Conservation (phyloP, 1,284 basidiomycete species). For the Ceratobasidium sp. region DNA sequence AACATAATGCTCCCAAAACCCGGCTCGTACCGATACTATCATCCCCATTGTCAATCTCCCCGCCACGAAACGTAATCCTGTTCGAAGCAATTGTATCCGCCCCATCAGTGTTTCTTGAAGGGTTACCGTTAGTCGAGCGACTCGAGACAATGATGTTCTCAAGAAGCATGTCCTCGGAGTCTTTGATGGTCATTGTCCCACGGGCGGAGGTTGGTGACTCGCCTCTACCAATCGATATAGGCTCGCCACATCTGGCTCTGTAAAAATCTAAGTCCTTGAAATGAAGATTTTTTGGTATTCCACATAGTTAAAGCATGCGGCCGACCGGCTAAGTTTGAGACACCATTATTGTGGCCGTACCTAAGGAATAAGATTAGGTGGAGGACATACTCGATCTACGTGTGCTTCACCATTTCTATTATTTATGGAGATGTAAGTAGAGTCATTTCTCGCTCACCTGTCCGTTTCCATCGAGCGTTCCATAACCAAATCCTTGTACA, state of each 20-base stretch:
- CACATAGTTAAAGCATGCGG: constrained; percentile 49
- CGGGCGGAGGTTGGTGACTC: no score
- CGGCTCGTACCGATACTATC: constrained; percentile 42
- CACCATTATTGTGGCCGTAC: constrained; percentile 50
- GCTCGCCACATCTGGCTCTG: constrained; percentile 51
- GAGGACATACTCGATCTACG: no score
- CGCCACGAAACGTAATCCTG: constrained; percentile 50
- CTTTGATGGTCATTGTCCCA: constrained; percentile 49
- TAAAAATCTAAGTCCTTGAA: constrained; percentile 49
- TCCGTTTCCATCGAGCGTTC: constrained; percentile 49
- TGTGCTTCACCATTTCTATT: background rate
- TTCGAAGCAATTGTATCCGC: constrained; percentile 50
- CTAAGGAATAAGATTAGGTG: no score
- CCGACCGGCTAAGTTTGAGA: constrained; percentile 50
- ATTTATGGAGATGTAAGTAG: background rate
- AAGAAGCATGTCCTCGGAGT: constrained; percentile 49
- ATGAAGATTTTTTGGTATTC: constrained; percentile 49
- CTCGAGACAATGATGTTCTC: constrained; percentile 51
- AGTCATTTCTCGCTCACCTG: constrained; percentile 39
- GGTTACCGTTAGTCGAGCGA: constrained; percentile 47
- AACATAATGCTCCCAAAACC: background rate
- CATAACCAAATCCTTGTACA: constrained; percentile 46
- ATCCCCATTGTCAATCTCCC: constrained; percentile 50
- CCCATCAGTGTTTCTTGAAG: constrained; percentile 51
- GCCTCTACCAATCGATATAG: no score